phyloP scores from a whole-genome alignment of 2,329 filamentous ascomycete genomes.

The Pseudocercospora pini-densiflorae region DNA sequence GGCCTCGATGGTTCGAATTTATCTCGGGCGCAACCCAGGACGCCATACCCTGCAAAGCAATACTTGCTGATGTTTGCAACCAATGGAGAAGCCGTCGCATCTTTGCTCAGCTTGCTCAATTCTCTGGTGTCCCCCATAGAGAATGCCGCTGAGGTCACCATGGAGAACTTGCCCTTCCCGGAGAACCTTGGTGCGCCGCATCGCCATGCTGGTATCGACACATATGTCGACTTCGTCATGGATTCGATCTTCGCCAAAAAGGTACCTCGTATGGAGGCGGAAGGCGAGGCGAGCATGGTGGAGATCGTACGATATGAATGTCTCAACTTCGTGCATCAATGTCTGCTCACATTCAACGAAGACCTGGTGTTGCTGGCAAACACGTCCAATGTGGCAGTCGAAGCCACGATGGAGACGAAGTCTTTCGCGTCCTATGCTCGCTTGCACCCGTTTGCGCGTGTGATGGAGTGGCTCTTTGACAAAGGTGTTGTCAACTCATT shows the following conservation, averaged over 20 bases:
- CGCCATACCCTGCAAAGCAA: slow-evolving; percentile 33
- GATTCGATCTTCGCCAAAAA: slow-evolving; percentile 64
- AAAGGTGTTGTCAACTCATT: slow-evolving; percentile 81
- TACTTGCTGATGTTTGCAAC: slow-evolving; percentile 38
- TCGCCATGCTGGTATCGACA: slow-evolving; percentile 83
- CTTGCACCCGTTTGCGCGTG: slow-evolving; percentile 88
- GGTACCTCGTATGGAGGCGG: slow-evolving; percentile 64
- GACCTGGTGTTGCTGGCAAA: slow-evolving; percentile 86
- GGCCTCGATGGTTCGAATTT: slow-evolving; percentile 27
- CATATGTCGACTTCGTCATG: slow-evolving; percentile 89
- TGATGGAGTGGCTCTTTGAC: slow-evolving; percentile 99
- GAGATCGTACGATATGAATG: slow-evolving; percentile 75
- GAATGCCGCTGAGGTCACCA: slow-evolving; percentile 64
- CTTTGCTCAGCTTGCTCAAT: slow-evolving; percentile 79
- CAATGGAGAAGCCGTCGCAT: slow-evolving; percentile 57
- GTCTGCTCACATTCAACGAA: slow-evolving; percentile 89
- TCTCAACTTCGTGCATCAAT: slow-evolving; percentile 79
- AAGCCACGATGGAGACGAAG: slow-evolving; percentile 73
- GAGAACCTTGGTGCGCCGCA: slow-evolving; percentile 79
- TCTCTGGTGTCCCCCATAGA: slow-evolving; percentile 70
- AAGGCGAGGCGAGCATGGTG: slow-evolving; percentile 64
- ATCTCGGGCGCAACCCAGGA: slow-evolving; percentile 22
- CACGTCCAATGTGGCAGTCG: slow-evolving; percentile 74
- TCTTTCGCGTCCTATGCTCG: slow-evolving; percentile 80
- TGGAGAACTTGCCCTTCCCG: slow-evolving; percentile 80